phyloP scores from a whole-genome alignment of 2,329 filamentous ascomycete genomes.

The Diplocarpon mali region DNA sequence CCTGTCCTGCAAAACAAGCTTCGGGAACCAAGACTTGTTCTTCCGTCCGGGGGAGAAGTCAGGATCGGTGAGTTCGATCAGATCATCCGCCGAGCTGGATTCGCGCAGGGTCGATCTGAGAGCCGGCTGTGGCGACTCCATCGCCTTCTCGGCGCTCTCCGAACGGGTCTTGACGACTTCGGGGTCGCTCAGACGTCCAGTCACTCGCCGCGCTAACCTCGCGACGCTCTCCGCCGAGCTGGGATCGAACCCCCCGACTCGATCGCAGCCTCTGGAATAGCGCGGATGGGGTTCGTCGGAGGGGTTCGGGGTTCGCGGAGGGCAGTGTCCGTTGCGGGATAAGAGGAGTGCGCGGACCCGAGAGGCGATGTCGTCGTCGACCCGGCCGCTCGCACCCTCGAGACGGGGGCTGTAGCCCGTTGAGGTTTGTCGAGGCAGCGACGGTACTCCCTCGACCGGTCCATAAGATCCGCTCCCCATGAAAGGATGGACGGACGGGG shows the following conservation, averaged over 20 bases:
- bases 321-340: slow-evolving; percentile 17
- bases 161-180: not conserved
- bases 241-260: slow-evolving; percentile 15
- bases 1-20: slow-evolving; percentile 18
- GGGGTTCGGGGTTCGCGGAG: slow-evolving; percentile 20
- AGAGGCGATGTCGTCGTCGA: slow-evolving; percentile 23
- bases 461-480: slow-evolving; percentile 14
- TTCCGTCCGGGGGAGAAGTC: slow-evolving; percentile 5
- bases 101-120: not conserved
- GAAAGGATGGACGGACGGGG: slow-evolving; percentile 3
- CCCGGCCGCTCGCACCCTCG: slow-evolving; percentile 16
- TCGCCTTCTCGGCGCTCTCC: slow-evolving; percentile 1
- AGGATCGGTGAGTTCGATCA: slow-evolving; percentile 4
- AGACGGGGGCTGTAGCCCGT: slow-evolving; percentile 16
- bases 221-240: slow-evolving; percentile 16
- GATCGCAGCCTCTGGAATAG: slow-evolving; percentile 4
- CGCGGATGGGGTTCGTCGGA: slow-evolving; percentile 16
- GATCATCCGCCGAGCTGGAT: slow-evolving; percentile 5
- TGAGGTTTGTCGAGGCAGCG: slow-evolving; percentile 14
- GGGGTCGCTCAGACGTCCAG: slow-evolving; percentile 5
- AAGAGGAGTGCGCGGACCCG: slow-evolving; percentile 23
- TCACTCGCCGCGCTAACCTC: slow-evolving; percentile 7
- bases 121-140: slow-evolving; percentile 2
- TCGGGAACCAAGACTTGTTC: slow-evolving; percentile 17
- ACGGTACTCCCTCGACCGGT: slow-evolving; percentile 8